Percentiles rank a stretch among this genome's conserved stretches.
phyloP scores from a whole-genome alignment of 331 rosid genomes.

The Cydonia oblonga region DNA sequence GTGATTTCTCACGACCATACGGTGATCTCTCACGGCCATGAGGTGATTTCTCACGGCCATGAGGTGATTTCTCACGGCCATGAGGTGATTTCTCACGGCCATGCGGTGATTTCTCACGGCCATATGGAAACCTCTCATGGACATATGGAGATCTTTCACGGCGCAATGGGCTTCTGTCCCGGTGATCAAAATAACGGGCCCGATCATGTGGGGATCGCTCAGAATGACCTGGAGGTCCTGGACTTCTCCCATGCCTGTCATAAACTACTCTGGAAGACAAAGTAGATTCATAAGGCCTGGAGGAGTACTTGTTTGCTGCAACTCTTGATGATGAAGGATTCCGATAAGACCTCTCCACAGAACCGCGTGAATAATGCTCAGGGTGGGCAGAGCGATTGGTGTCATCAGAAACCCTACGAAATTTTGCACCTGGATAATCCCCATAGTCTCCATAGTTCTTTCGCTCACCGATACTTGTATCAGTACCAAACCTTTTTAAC shows the following conservation, averaged over 20 bases:
- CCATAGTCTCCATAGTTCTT: slow-evolving; percentile 57
- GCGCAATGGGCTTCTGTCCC: slow-evolving; percentile 57
- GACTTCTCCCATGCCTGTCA: slow-evolving; percentile 80
- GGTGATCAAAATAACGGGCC: slow-evolving; percentile 53
- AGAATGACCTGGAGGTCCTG: slow-evolving; percentile 80
- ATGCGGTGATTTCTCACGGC: slow-evolving; percentile 29
- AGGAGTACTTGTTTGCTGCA: slow-evolving; percentile 52
- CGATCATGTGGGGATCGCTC: slow-evolving; percentile 83
- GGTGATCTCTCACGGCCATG: slow-evolving; percentile 44
- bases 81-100: slow-evolving; percentile 56
- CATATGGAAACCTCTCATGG: slow-evolving; percentile 50
- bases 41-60: slow-evolving; percentile 39
- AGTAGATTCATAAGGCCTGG: slow-evolving; percentile 66
- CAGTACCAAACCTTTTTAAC: slow-evolving; percentile 63
- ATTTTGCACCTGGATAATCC: slow-evolving; percentile 45
- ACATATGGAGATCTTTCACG: slow-evolving; percentile 40
- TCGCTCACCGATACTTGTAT: slow-evolving; percentile 53
- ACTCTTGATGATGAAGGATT: slow-evolving; percentile 41
- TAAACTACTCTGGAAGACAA: slow-evolving; percentile 45
- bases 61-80: slow-evolving; percentile 13
- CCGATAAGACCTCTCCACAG: slow-evolving; percentile 58
- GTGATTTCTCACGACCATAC: not conserved
- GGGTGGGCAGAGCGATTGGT: slow-evolving; percentile 37
- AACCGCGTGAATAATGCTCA: slow-evolving; percentile 53
- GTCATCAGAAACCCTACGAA: slow-evolving; percentile 71